Conservation (phyloP, 495 filamentous ascomycete genomes). For the Penicillium cosmopolitanum region DNA sequence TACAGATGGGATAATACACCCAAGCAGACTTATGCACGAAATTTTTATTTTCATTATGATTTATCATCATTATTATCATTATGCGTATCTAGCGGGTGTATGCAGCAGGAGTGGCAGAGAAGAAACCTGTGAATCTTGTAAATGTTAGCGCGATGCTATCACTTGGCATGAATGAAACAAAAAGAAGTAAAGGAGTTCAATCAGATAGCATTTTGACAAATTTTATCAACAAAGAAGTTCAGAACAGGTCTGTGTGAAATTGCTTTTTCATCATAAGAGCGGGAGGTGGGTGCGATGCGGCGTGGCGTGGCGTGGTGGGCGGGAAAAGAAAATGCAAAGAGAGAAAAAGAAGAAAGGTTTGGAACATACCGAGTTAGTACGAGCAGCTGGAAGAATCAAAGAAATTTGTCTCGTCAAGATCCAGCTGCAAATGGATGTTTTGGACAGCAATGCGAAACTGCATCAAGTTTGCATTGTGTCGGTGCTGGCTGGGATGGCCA, state of each 20-base stretch:
- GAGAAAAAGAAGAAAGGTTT: background rate
- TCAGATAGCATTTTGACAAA: constrained; percentile 59
- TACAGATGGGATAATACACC: too few relatives aligned
- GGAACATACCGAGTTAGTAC: background rate
- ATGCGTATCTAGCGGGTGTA: background rate
- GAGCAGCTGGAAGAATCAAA: background rate
- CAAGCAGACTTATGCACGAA: too few relatives aligned
- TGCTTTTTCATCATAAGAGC: constrained; percentile 53
- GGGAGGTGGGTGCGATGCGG: too few relatives aligned
- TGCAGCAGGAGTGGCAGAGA: background rate
- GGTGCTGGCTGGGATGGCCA: background rate
- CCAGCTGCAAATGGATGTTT: background rate
- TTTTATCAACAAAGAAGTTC: constrained; percentile 50
- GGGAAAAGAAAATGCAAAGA: background rate
- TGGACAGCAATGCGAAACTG: background rate
- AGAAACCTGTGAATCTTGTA: background rate
- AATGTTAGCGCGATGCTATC: constrained; percentile 14
- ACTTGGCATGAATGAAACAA: constrained; percentile 5
- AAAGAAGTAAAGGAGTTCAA: constrained; percentile 8
- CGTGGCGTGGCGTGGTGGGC: background rate
- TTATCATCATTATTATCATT: background rate
- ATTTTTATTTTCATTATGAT: background rate
- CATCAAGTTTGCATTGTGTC: background rate
- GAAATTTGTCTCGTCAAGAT: too few relatives aligned
- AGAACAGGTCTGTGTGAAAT: constrained; percentile 64